A percentile compares a stretch with the other conserved stretches of the same genome.
phyloP scores from a whole-genome alignment of 345 rosid genomes.

The Eucalyptus tenuipes region DNA sequence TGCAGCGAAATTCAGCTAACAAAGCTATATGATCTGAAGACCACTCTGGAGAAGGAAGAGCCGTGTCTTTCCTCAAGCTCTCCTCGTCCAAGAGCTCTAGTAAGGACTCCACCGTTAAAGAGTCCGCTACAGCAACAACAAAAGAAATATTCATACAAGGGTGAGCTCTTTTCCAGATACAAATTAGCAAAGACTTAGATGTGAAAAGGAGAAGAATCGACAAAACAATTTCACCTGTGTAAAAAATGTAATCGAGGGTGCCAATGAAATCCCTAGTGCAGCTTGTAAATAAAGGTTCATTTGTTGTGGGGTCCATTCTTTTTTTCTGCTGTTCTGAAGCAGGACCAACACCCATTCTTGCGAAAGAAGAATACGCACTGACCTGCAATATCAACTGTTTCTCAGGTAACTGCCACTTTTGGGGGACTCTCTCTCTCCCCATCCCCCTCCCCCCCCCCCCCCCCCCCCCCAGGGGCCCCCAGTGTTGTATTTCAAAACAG shows the following conservation, averaged over 20 bases:
- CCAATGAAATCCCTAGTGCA: slow-evolving; percentile 89
- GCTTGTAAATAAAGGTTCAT: slow-evolving; percentile 91
- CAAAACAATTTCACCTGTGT: slow-evolving; percentile 49
- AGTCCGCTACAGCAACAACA: slow-evolving; percentile 59
- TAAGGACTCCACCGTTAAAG: slow-evolving; percentile 74
- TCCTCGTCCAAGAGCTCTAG: slow-evolving; percentile 97
- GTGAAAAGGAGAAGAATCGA: not conserved
- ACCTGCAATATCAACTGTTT: slow-evolving; percentile 35
- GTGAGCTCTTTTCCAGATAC: not conserved
- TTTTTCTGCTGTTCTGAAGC: slow-evolving; percentile 66
- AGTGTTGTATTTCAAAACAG: not conserved
- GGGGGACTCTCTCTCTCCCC: not conserved
- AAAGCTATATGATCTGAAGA: slow-evolving; percentile 98
- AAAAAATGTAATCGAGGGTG: slow-evolving; percentile 90
- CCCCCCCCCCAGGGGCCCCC: too few relatives aligned
- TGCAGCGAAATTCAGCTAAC: slow-evolving; percentile 86
- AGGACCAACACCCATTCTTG: slow-evolving; percentile 47
- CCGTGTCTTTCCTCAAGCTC: slow-evolving; percentile 89
- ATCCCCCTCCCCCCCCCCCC: not conserved
- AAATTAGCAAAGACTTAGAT: not conserved
- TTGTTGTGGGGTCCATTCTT: slow-evolving; percentile 74
- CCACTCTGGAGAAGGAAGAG: slow-evolving; percentile 99
- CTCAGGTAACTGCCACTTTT: not conserved
- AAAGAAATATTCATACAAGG: not conserved
- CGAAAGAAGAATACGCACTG: slow-evolving; percentile 89